Evolutionary conservation across 768 basidiomycete species (phyloP), one percentile per base, ranked within the genome.

Genomic region (Symmetrospora coprosmae): DNA sequence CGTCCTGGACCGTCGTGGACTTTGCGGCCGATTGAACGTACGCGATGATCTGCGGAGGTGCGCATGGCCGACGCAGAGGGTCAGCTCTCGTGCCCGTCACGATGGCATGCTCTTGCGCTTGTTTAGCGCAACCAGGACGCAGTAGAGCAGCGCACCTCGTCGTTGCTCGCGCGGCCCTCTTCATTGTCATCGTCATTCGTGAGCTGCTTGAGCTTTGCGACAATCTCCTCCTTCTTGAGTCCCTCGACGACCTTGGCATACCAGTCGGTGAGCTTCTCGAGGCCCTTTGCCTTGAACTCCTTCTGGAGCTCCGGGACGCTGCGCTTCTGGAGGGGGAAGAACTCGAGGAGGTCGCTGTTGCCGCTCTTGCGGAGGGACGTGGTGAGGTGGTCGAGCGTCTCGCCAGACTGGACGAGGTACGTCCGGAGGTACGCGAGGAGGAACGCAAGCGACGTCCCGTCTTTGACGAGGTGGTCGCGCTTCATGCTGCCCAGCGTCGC

Each of bases 391-490:
- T 99, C 92, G 80, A 96, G 86, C 27, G 84, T 78, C 70, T 87
- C 86, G 68, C 85, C 83, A 48, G 76, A 31, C 30, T 43, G 41
- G 5, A 68, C 46, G 51, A 94, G 78, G 75, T 85, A 92, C 2
- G 85, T 78, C 38, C 83, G 82, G 76, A 92, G 83, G 73, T 92
- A 79, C 61, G 79, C 74, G 30, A 84, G 85, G 65, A 96, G 71
- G 61, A 88, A 82, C 65, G 75, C 77, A 66, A 88, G 74, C 33
- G 88, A 82, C 39, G 88, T 79, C 69, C 86, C 86, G 65, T 99
- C 91, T 76, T 96, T 97, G 72, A 92, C 79, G 66, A 97, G 80
- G 71, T 96, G 90, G 66, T 96, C 92, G 73, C 88, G 92, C 66
- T 84, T 82, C 68, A 97, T 76, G 71, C 79, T 84, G 70, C 81